Evolutionary conservation across 2,329 filamentous ascomycete species (phyloP).

Genomic region (Esteya vermicola): DNA sequence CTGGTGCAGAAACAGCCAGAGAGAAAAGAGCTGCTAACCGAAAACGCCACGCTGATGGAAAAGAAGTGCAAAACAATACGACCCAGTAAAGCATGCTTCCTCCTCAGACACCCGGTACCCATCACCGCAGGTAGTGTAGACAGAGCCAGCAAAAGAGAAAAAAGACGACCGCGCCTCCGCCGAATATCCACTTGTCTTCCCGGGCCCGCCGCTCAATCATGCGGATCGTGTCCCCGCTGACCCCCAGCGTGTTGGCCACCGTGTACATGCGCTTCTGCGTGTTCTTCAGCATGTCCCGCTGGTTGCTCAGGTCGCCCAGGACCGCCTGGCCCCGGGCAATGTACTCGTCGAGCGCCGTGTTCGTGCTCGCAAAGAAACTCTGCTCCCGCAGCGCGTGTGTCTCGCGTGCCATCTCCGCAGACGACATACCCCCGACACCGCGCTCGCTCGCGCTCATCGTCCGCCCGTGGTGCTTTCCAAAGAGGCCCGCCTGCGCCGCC

Average conservation of each 20-base stretch:
- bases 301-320: constrained; percentile 72
- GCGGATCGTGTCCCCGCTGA: constrained; percentile 90
- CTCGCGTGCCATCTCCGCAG: constrained; percentile 41
- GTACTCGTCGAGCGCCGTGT: constrained; percentile 83
- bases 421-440: too few species aligned
- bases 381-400: constrained; percentile 79
- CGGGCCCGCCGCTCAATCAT: constrained; percentile 87
- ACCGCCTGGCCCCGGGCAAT: constrained; percentile 84
- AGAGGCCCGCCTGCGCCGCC: constrained; percentile 12
- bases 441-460: constrained; percentile 24
- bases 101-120: not conserved
- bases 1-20: not conserved
- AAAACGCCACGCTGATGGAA: constrained; percentile 9
- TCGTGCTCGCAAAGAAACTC: constrained; percentile 69
- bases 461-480: constrained; percentile 24
- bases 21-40: constrained; percentile 21
- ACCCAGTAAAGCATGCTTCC: not conserved
- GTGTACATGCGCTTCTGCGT: constrained; percentile 85
- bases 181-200: constrained; percentile 98
- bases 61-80: not conserved
- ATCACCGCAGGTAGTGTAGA: constrained; percentile 64
- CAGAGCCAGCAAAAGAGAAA: constrained; percentile 87
- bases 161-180: constrained; percentile 72
- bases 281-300: constrained; percentile 87
- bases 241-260: constrained; percentile 83